Percentiles rank a stretch among this genome's conserved stretches.
Conservation (phyloP, 1,284 basidiomycete species). For the Pascua sp. region DNA sequence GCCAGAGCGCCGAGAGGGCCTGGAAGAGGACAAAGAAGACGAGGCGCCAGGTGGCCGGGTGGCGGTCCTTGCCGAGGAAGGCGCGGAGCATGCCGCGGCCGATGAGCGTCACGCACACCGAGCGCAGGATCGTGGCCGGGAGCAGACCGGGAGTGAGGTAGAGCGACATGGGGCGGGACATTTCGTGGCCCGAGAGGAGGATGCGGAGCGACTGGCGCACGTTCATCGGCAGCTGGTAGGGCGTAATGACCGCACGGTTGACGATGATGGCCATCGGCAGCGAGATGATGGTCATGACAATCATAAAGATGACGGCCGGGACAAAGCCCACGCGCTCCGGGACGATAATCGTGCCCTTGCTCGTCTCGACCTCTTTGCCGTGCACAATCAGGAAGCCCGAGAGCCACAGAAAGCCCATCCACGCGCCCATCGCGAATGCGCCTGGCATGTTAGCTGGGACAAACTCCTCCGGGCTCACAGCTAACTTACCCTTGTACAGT, state of each 20-base stretch:
- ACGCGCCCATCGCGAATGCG: slow-evolving; percentile 68
- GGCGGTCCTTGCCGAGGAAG: slow-evolving; percentile 10
- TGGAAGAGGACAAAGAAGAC: slow-evolving; percentile 59
- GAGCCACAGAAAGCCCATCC: slow-evolving; percentile 55
- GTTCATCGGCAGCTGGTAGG: slow-evolving; percentile 68
- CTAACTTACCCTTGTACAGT: slow-evolving; percentile 72
- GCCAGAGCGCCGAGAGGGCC: slow-evolving; percentile 60
- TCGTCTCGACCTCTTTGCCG: slow-evolving; percentile 29
- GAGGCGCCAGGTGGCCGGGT: slow-evolving; percentile 31
- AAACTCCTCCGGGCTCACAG: too few relatives aligned
- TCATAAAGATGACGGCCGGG: slow-evolving; percentile 46
- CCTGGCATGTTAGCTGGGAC: slow-evolving; percentile 16
- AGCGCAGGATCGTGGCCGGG: slow-evolving; percentile 63
- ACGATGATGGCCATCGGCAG: slow-evolving; percentile 76
- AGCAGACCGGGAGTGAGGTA: slow-evolving; percentile 82
- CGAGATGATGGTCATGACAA: slow-evolving; percentile 58
- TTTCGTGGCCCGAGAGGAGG: slow-evolving; percentile 77
- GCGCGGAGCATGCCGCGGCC: slow-evolving; percentile 54
- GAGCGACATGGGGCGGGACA: slow-evolving; percentile 70
- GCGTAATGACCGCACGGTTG: slow-evolving; percentile 79
- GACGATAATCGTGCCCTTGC: slow-evolving; percentile 61
- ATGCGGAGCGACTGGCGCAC: slow-evolving; percentile 63
- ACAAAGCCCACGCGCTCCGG: slow-evolving; percentile 63
- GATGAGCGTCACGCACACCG: slow-evolving; percentile 64
- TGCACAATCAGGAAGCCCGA: slow-evolving; percentile 48